Evolutionary conservation across 2,329 filamentous ascomycete species (phyloP), one percentile per base, ranked within the genome.

Genomic region (Sarocladium strictum): DNA sequence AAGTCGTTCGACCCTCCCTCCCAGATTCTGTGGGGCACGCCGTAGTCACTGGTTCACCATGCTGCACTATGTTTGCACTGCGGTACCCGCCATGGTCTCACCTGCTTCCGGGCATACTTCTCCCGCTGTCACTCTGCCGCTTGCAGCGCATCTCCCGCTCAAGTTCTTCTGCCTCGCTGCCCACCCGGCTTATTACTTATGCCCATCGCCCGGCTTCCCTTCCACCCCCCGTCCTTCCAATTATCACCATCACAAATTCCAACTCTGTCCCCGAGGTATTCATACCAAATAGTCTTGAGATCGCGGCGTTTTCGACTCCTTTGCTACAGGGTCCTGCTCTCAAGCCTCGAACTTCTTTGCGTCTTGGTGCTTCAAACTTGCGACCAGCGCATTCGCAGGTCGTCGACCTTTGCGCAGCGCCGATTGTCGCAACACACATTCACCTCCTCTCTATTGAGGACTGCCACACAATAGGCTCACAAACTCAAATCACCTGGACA

Each of bases 101-200:
- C 50, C 50, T 40, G 50, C 40, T 53, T 53, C 50, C 50, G 50
- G 50, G 33, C 29, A 5, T 29, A 21, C 33, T 21, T n/a, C 35
- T 40, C 50, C 50, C 50, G 50, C 50, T 53, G 50, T 53, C 50
- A 53, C 32, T 40, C 50, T 53, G 50, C 50, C 47, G 27, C 47
- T 51, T 51, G 47, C 47, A 51, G 47, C 47, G 27, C 47, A 51
- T 51, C 47, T 51, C 47, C 47, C 47, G 47, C 24, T 47, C 38
- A 21, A 11, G 12, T 21, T 21, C n/a, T 21, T 43, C 50, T 27
- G 19, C 33, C 19, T 53, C 35, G 33, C 33, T 27, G 7, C 29
- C 47, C 14, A 9, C 24, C 47, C 47, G 29, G 27, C 47, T 51
- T 53, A 53, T 38, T 53, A 53, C 50, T 40, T 53, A 40, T 53